A percentile compares a stretch with the other conserved stretches of the same genome.
Evolutionary conservation across 2,329 filamentous ascomycete genomes (phyloP).

Genomic region (Colletotrichum filicis): DNA sequence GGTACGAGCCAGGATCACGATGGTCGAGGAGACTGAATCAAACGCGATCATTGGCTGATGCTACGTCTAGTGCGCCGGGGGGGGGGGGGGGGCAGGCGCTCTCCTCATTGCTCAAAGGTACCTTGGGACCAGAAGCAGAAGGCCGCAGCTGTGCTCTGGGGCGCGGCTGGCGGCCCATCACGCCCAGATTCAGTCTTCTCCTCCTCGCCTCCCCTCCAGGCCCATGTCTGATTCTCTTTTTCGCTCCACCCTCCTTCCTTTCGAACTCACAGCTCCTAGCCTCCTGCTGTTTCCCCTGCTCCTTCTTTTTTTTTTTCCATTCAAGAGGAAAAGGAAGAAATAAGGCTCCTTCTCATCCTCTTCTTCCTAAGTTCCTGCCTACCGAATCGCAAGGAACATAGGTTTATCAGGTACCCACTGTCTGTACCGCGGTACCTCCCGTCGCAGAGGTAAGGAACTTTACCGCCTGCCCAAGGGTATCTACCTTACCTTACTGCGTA

Average conservation of each 20-base stretch:
- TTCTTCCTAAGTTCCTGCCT: neutral
- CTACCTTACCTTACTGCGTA: neutral
- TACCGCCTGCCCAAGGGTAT: neutral
- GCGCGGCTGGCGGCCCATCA: neutral
- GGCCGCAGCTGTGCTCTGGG: neutral
- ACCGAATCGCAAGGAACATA: conserved; percentile 1
- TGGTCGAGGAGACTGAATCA: neutral
- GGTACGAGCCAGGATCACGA: neutral
- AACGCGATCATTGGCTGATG: neutral
- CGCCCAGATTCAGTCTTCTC: neutral
- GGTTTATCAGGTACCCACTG: neutral
- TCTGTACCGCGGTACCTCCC: neutral
- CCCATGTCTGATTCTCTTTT: conserved; percentile 11
- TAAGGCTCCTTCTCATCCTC: neutral
- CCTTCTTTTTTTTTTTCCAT: neutral
- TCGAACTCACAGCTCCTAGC: neutral
- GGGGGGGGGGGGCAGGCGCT: neutral
- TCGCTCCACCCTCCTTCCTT: conserved; percentile 10
- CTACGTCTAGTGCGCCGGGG: neutral
- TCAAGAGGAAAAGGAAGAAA: neutral
- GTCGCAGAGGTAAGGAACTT: neutral
- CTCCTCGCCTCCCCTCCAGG: neutral
- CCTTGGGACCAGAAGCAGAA: neutral
- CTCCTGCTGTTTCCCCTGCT: neutral
- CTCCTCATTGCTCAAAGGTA: neutral